These are phyloP conservation scores for Lepidium sativum DNA, from an alignment of 345 rosid species.

Conservation along the genomic window DNA sequence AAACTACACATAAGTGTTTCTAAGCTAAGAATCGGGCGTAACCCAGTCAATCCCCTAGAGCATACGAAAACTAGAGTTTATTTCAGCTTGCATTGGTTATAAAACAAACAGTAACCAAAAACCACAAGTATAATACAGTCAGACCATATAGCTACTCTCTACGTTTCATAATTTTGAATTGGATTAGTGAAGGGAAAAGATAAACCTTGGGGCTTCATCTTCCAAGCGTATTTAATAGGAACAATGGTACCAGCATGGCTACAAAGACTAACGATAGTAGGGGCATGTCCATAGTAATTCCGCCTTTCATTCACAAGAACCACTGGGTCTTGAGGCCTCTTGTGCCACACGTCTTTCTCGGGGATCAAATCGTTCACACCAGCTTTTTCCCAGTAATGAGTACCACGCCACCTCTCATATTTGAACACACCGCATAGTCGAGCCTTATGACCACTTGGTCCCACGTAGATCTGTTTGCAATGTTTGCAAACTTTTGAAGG, in stretches of 20 bases:
- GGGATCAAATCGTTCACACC: conserved; percentile 72
- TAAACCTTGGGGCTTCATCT: conserved; percentile 71
- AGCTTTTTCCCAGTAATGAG: conserved; percentile 78
- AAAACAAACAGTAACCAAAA: not conserved
- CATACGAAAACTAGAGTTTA: too few relatives aligned
- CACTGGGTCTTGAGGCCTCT: conserved; percentile 69
- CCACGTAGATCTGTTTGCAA: conserved; percentile 78
- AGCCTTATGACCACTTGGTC: conserved; percentile 83
- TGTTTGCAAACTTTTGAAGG: conserved; percentile 67
- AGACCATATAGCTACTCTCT: not conserved
- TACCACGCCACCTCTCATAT: conserved; percentile 66
- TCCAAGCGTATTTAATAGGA: conserved; percentile 44
- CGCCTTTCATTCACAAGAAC: conserved; percentile 59
- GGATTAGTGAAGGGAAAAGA: conserved; percentile 25
- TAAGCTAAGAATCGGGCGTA: too few relatives aligned
- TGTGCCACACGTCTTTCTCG: conserved; percentile 64
- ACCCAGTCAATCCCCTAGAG: too few relatives aligned
- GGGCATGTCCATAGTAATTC: conserved; percentile 77
- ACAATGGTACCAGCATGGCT: conserved; percentile 56
- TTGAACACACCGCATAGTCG: conserved; percentile 75
- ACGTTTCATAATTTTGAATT: not conserved
- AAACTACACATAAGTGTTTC: too few relatives aligned
- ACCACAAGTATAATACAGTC: not conserved
- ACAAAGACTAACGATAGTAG: conserved; percentile 72
- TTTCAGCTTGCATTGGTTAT: not conserved